A percentile compares a stretch with the other conserved stretches of the same genome.
Conservation (phyloP, 768 basidiomycete species). For the Tylopilus vinaceipallidus region DNA sequence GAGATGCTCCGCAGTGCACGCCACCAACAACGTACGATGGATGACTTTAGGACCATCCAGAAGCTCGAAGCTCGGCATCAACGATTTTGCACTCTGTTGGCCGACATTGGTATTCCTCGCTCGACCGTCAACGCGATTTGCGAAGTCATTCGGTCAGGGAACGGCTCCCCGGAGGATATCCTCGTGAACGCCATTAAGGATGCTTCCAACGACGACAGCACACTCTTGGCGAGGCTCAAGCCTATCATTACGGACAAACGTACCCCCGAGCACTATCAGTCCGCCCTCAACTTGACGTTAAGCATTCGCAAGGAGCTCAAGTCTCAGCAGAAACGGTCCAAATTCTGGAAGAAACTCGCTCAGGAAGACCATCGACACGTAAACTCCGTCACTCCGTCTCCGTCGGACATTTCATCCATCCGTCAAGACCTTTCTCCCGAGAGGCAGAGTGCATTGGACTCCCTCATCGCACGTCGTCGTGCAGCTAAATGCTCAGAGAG, state of each 20-base stretch:
- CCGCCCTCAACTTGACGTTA: conserved; percentile 45
- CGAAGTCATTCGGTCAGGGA: conserved; percentile 20
- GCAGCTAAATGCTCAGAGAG: conserved; percentile 8
- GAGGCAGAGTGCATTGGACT: conserved; percentile 37
- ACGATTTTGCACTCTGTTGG: conserved; percentile 22
- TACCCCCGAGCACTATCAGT: conserved; percentile 43
- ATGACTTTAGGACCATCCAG: conserved; percentile 28
- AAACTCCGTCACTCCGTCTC: conserved; percentile 27
- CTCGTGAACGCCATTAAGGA: conserved; percentile 43
- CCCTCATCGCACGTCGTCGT: conserved; percentile 32
- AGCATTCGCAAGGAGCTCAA: conserved; percentile 44
- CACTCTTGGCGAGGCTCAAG: conserved; percentile 44
- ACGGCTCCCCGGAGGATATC: conserved; percentile 39
- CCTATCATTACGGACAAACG: conserved; percentile 35
- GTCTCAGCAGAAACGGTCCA: conserved; percentile 41
- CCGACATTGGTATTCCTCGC: conserved; percentile 28
- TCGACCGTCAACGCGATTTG: conserved; percentile 23
- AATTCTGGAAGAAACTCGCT: conserved; percentile 47
- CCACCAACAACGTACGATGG: conserved; percentile 22
- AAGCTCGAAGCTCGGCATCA: conserved; percentile 26
- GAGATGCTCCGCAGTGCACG: conserved; percentile 29
- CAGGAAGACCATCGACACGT: conserved; percentile 28
- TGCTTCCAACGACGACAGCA: conserved; percentile 37
- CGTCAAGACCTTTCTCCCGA: conserved; percentile 24
- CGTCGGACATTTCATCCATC: conserved; percentile 31